Conservation (phyloP, 1,139 yeast species). For the Pichia sp. region DNA sequence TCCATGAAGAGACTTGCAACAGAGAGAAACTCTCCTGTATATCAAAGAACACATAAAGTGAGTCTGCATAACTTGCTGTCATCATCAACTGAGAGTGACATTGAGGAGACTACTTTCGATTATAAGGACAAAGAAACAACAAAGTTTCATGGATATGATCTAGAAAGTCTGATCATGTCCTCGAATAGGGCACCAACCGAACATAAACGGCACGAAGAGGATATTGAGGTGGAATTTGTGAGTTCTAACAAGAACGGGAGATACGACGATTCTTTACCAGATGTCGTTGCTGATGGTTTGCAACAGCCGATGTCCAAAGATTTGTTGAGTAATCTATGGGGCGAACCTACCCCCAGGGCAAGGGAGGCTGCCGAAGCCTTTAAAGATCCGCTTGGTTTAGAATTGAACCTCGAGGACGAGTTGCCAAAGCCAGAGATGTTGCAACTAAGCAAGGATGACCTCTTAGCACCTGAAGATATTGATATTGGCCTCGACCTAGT, state of each 20-base stretch:
- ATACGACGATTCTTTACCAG: constrained; percentile 11
- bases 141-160: constrained; percentile 1
- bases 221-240: constrained; percentile 33
- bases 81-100: constrained; percentile 11
- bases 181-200: constrained; percentile 8
- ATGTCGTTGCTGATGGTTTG: constrained; percentile 6
- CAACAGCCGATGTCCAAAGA: constrained; percentile 13
- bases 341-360: constrained; percentile 10
- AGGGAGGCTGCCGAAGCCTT: constrained; percentile 9
- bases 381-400: constrained; percentile 19
- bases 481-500: constrained; percentile 16
- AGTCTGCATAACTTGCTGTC: constrained; percentile 9
- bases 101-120: constrained; percentile 14
- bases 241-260: constrained; percentile 22
- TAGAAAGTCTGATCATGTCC: constrained; percentile 10
- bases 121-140: constrained; percentile 4
- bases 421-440: too few species aligned
- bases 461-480: too few species aligned
- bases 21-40: constrained; percentile 22
- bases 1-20: constrained; percentile 15
- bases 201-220: constrained; percentile 17
- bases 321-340: constrained; percentile 16
- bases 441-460: too few species aligned
- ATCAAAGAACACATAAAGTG: constrained; percentile 13
- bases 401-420: constrained; percentile 5